A percentile compares a stretch with the other conserved stretches of the same genome.
These are phyloP conservation scores for Crassisporium funariophilum DNA, from an alignment of 768 basidiomycete species.

Conservation along the genomic window DNA sequence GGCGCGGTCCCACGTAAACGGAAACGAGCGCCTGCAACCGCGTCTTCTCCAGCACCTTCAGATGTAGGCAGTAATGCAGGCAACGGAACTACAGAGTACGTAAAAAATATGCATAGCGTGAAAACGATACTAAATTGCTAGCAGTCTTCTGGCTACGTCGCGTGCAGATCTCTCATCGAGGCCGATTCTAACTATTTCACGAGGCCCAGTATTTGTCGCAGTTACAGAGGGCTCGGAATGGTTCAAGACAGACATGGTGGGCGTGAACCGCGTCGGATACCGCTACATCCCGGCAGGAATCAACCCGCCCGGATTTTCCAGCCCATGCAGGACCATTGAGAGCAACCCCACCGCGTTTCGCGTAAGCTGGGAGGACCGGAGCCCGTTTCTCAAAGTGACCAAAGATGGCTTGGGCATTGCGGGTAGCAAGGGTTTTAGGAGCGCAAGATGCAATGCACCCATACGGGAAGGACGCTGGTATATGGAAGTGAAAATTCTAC, in stretches of 20 bases:
- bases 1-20: conserved; percentile 62
- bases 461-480: conserved; percentile 93
- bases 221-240: conserved; percentile 56
- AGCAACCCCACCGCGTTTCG: conserved; percentile 68
- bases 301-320: conserved; percentile 52
- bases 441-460: conserved; percentile 87
- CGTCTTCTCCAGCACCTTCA: conserved; percentile 62
- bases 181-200: conserved; percentile 72
- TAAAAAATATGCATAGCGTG: too few species aligned
- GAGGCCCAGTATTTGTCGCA: conserved; percentile 70
- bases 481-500: conserved; percentile 83
- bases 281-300: conserved; percentile 83
- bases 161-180: conserved; percentile 71
- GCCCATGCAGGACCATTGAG: conserved; percentile 81
- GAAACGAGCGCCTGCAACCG: conserved; percentile 52
- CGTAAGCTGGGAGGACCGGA: conserved; percentile 91
- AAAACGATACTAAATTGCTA: too few species aligned
- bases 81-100: conserved; percentile 39
- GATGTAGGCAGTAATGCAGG: conserved; percentile 43
- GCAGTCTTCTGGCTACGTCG: conserved; percentile 54
- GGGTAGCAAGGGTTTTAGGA: conserved; percentile 89
- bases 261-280: conserved; percentile 75
- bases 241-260: conserved; percentile 69
- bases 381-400: conserved; percentile 75
- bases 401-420: conserved; percentile 75